phyloP scores from a whole-genome alignment of 2,329 filamentous ascomycete genomes.

The Hypoxylon sp. region DNA sequence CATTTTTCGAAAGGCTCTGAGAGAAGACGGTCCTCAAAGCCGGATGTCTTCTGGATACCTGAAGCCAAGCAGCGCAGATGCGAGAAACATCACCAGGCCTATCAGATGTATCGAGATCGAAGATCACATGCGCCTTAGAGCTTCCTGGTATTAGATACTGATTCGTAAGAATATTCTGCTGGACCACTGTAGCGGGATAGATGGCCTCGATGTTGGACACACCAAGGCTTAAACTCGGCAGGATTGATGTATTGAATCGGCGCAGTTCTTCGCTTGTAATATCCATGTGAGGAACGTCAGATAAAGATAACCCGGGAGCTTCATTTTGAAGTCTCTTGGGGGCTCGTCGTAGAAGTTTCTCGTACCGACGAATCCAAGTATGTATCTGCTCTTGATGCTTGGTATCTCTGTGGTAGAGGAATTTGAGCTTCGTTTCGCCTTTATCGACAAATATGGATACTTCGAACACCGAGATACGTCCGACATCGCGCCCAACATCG shows the following conservation, averaged over 20 bases:
- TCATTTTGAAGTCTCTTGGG: constrained; percentile 60
- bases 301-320: constrained; percentile 64
- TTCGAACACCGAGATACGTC: constrained; percentile 67
- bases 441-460: constrained; percentile 64
- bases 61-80: constrained; percentile 67
- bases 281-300: constrained; percentile 65
- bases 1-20: constrained; percentile 64
- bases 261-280: constrained; percentile 63
- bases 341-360: constrained; percentile 62
- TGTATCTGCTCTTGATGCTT: constrained; percentile 61
- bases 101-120: constrained; percentile 62
- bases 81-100: constrained; percentile 60
- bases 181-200: constrained; percentile 63
- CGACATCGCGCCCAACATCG: constrained; percentile 63
- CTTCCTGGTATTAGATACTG: constrained; percentile 60
- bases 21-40: constrained; percentile 67
- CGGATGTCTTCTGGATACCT: constrained; percentile 62
- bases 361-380: constrained; percentile 64
- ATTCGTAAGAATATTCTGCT: constrained; percentile 66
- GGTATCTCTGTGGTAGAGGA: constrained; percentile 62
- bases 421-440: constrained; percentile 62
- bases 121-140: constrained; percentile 64
- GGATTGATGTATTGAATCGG: constrained; percentile 61
- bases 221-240: constrained; percentile 60
- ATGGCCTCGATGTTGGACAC: constrained; percentile 65